Evolutionary conservation across 148 eudicot species (phyloP).

Genomic region (Cornus florida): DNA sequence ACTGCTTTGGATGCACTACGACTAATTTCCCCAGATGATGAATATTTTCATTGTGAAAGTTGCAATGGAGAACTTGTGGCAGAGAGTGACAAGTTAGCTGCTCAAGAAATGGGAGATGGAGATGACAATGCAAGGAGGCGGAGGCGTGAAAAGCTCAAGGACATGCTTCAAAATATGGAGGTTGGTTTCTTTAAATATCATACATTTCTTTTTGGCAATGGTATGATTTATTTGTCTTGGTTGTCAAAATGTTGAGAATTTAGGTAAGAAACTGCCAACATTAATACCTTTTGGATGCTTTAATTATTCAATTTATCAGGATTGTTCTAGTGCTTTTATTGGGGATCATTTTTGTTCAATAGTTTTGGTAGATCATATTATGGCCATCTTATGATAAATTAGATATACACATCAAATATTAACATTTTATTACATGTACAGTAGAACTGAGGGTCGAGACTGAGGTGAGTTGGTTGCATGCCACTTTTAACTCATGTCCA

Average conservation of each 20-base stretch:
- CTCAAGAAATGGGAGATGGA: slow-evolving; percentile 85
- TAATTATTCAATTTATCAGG: not conserved
- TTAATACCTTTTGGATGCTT: not conserved
- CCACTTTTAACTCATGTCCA: not conserved
- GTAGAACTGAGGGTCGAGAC: not conserved
- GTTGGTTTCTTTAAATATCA: slow-evolving; percentile 32
- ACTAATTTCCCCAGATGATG: slow-evolving; percentile 74
- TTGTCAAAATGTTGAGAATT: not conserved
- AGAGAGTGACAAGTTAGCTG: slow-evolving; percentile 91
- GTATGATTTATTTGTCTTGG: not conserved
- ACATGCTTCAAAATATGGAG: slow-evolving; percentile 90
- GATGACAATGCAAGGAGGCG: slow-evolving; percentile 97
- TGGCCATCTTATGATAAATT: not conserved
- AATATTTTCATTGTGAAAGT: slow-evolving; percentile 87
- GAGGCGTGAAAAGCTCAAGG: slow-evolving; percentile 79
- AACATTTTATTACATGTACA: not conserved
- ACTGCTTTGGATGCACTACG: slow-evolving; percentile 97
- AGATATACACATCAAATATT: not conserved
- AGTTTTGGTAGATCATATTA: too few relatives aligned
- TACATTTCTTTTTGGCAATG: not conserved
- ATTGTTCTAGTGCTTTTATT: not conserved
- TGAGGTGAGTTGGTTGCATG: not conserved
- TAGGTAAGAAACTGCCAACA: not conserved
- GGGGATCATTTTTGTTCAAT: not conserved
- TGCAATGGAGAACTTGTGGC: slow-evolving; percentile 93